Conservation (phyloP, 1,139 yeast genomes). For the Candida freyschussii region DNA sequence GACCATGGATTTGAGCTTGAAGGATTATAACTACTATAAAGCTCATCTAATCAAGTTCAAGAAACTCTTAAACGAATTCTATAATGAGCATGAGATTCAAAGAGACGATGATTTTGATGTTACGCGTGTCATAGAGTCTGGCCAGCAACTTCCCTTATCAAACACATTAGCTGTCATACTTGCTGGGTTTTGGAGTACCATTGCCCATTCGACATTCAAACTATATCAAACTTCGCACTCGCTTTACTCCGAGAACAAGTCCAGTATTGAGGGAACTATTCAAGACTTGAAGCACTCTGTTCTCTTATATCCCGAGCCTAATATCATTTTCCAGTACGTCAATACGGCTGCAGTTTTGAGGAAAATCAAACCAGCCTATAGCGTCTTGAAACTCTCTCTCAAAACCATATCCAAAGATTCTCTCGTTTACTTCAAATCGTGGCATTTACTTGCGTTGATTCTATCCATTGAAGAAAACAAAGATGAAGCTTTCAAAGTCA, state of each 20-base stretch:
- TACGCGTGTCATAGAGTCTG: background rate
- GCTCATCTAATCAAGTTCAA: conserved; percentile 15
- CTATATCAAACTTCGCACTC: conserved; percentile 11
- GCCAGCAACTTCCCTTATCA: conserved; percentile 2
- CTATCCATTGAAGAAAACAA: conserved; percentile 49
- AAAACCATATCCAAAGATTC: conserved; percentile 28
- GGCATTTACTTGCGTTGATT: conserved; percentile 49
- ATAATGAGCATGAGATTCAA: conserved; percentile 9
- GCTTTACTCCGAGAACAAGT: conserved; percentile 7
- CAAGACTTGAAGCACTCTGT: conserved; percentile 15
- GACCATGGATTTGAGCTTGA: conserved; percentile 18
- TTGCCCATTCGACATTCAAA: conserved; percentile 13
- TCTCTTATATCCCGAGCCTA: conserved; percentile 7
- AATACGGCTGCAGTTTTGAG: conserved; percentile 31
- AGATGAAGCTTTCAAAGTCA: conserved; percentile 39
- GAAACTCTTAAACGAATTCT: conserved; percentile 13
- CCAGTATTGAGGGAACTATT: conserved; percentile 5
- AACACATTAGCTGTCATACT: conserved; percentile 5
- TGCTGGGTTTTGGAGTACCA: conserved; percentile 14
- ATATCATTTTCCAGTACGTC: conserved; percentile 30
- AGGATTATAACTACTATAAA: conserved; percentile 23
- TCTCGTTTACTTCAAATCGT: conserved; percentile 40
- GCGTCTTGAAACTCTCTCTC: conserved; percentile 29
- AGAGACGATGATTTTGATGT: conserved; percentile 7
- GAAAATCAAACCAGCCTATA: conserved; percentile 30